These are phyloP conservation scores for Yamadazyma nakazawae DNA, from an alignment of 805 yeast species.

Conservation along the genomic window DNA sequence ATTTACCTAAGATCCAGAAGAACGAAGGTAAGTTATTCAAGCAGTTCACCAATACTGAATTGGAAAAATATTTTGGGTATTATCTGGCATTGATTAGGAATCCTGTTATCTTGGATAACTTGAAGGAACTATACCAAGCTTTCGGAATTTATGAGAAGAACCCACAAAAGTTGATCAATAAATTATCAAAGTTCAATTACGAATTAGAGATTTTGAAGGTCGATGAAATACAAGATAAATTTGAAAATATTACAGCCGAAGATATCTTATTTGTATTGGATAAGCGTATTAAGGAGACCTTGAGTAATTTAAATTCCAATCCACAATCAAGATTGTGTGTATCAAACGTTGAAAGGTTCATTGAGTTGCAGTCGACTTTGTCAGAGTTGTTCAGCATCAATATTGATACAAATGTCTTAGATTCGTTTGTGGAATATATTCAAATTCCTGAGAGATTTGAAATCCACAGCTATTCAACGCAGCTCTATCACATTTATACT, in stretches of 20 bases:
- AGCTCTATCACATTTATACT: neutral
- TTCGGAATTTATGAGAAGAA: neutral
- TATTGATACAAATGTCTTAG: conserved; percentile 52
- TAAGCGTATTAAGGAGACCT: conserved; percentile 15
- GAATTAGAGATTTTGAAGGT: conserved; percentile 20
- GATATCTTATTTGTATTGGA: conserved; percentile 18
- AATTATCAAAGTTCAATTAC: conserved; percentile 14
- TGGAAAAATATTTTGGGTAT: conserved; percentile 13
- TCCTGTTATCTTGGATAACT: conserved; percentile 14
- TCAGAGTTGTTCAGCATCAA: conserved; percentile 40
- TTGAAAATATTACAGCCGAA: conserved; percentile 6
- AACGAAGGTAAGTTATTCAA: conserved; percentile 11
- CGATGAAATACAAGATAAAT: conserved; percentile 17
- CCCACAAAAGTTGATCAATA: neutral
- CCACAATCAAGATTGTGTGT: conserved; percentile 15
- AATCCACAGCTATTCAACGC: conserved; percentile 6
- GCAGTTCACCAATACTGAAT: conserved; percentile 11
- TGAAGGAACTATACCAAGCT: conserved; percentile 12
- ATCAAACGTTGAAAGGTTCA: conserved; percentile 13
- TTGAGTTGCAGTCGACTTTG: conserved; percentile 17
- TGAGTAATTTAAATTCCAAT: conserved; percentile 12
- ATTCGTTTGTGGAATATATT: conserved; percentile 19
- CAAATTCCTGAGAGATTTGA: conserved; percentile 8
- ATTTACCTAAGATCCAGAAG: conserved; percentile 6
- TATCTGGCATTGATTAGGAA: conserved; percentile 11